Evolutionary conservation across 768 basidiomycete genomes (phyloP).

Genomic region (Brasilioporus rufonigricans): DNA sequence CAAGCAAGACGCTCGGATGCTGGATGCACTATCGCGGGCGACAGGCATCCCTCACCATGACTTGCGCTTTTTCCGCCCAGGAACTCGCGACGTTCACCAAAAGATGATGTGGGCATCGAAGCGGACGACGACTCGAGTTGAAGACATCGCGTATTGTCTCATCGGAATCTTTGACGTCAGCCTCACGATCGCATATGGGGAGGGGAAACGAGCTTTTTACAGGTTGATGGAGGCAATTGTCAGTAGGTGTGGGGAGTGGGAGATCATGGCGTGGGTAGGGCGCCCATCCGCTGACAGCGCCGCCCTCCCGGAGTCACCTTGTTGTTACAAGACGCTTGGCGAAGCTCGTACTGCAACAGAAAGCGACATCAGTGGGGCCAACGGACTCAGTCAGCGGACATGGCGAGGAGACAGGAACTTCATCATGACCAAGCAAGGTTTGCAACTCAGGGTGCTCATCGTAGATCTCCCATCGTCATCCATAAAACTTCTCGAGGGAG

Average conservation of each 20-base stretch:
- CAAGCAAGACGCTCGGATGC: constrained; percentile 23
- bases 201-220: constrained; percentile 31
- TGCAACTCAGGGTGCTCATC: constrained; percentile 26
- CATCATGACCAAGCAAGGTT: constrained; percentile 33
- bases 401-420: constrained; percentile 31
- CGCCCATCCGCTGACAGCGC: constrained; percentile 24
- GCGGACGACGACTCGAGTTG: constrained; percentile 32
- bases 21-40: constrained; percentile 24
- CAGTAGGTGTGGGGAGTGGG: constrained; percentile 29
- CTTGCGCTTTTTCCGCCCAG: constrained; percentile 23
- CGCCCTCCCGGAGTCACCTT: constrained; percentile 32
- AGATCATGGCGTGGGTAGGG: constrained; percentile 34
- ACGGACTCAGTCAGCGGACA: background rate
- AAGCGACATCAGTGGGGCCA: background rate
- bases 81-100: constrained; percentile 24
- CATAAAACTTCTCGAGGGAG: constrained; percentile 19
- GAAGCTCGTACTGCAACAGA: background rate
- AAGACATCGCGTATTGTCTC: constrained; percentile 33
- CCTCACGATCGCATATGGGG: constrained; percentile 34
- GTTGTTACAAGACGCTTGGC: constrained; percentile 26
- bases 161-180: constrained; percentile 35
- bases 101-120: constrained; percentile 35
- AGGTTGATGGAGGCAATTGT: constrained; percentile 31
- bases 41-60: constrained; percentile 27
- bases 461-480: constrained; percentile 20